Evolutionary conservation across 306 rosid species (phyloP).

Genomic region (Argentina anserina): DNA sequence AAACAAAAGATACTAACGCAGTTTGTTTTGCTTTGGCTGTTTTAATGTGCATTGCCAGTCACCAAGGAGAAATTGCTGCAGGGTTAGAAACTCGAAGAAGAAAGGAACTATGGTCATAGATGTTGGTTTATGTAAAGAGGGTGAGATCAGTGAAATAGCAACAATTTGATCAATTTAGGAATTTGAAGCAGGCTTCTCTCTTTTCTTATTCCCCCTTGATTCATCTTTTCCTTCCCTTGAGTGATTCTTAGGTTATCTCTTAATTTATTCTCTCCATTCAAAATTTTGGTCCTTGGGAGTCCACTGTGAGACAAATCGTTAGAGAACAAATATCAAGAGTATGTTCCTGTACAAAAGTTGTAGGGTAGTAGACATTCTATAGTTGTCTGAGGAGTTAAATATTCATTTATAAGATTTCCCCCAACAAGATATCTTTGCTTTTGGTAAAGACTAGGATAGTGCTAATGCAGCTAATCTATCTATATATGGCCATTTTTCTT

Average conservation of each 20-base stretch:
- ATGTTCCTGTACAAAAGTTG: conserved; percentile 32
- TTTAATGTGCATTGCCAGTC: conserved; percentile 40
- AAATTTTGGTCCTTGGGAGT: conserved; percentile 22
- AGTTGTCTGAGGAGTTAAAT: conserved; percentile 12
- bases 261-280: conserved; percentile 30
- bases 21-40: conserved; percentile 13
- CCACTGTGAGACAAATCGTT: neutral
- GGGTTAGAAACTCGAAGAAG: conserved; percentile 55
- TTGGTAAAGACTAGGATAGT: neutral
- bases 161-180: conserved; percentile 4
- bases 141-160: conserved; percentile 60
- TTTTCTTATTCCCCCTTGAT: neutral
- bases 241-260: conserved; percentile 30
- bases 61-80: conserved; percentile 93
- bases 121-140: conserved; percentile 71
- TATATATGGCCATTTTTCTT: neutral
- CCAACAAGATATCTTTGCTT: neutral
- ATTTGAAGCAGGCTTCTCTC: conserved; percentile 18
- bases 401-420: neutral
- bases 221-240: neutral
- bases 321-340: neutral
- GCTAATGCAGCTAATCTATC: neutral
- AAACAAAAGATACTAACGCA: neutral
- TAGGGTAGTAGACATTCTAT: conserved; percentile 15
- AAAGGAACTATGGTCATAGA: conserved; percentile 57